These are phyloP conservation scores for Irpex rosettiformis DNA, from an alignment of 1,284 basidiomycete genomes.

Conservation along the genomic window DNA sequence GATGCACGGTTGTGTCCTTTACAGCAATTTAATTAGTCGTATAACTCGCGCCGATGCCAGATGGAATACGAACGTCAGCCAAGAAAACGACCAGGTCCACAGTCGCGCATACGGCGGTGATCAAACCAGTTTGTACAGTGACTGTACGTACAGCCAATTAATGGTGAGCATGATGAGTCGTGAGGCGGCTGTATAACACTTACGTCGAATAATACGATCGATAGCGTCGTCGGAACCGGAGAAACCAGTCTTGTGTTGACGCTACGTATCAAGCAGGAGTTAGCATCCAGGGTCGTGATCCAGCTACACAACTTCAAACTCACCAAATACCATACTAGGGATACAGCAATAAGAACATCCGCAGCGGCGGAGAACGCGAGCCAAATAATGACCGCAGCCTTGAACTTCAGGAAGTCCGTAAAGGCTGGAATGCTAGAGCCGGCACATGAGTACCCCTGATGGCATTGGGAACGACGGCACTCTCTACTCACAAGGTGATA, in stretches of 20 bases:
- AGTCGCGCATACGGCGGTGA: constrained; percentile 5
- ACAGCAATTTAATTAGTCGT: not conserved
- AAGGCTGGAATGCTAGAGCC: not conserved
- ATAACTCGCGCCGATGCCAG: not conserved
- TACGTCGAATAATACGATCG: constrained; percentile 8
- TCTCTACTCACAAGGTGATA: not conserved
- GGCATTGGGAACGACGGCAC: too few relatives aligned
- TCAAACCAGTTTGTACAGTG: constrained; percentile 7
- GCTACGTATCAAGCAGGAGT: not conserved
- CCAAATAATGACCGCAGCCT: constrained; percentile 9
- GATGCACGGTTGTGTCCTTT: constrained; percentile 20
- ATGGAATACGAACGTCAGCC: not conserved
- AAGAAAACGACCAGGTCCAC: constrained; percentile 7
- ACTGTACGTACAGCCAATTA: not conserved
- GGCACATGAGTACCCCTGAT: too few relatives aligned
- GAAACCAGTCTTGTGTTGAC: constrained; percentile 8
- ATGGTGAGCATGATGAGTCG: not conserved
- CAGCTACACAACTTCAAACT: not conserved
- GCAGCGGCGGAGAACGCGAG: constrained; percentile 5
- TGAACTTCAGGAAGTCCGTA: constrained; percentile 5
- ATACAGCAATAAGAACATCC: constrained; percentile 9
- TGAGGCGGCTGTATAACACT: not conserved
- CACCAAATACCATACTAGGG: constrained; percentile 8
- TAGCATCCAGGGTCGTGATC: not conserved
- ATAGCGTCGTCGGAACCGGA: constrained; percentile 4